phyloP scores from a whole-genome alignment of 2,329 filamentous ascomycete genomes.

The Chaetomiaceae sp. region DNA sequence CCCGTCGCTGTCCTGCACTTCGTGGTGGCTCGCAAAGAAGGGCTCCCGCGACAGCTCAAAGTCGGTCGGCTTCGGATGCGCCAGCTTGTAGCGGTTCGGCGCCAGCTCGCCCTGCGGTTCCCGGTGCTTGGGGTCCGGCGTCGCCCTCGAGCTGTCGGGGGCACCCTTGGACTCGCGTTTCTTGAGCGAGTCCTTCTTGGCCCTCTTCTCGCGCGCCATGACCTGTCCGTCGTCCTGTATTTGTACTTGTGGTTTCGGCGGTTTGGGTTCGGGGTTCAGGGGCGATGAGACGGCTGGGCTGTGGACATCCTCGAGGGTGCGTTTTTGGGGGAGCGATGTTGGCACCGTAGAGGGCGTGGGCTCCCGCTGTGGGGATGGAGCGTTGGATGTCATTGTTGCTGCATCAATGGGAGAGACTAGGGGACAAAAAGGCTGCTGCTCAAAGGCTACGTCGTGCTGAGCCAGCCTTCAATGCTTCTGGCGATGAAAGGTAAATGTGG shows the following conservation, averaged over 20 bases:
- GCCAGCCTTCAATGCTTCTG: too few relatives aligned
- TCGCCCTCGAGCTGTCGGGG: constrained; percentile 48
- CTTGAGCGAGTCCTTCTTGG: constrained; percentile 64
- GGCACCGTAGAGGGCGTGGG: constrained; percentile 27
- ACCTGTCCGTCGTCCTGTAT: constrained; percentile 32
- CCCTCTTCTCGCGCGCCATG: constrained; percentile 46
- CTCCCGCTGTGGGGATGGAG: constrained; percentile 25
- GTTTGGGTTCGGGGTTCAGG: constrained; percentile 60
- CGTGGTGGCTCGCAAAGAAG: constrained; percentile 52
- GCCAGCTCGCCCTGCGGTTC: constrained; percentile 43
- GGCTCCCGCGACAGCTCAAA: constrained; percentile 57
- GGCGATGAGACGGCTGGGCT: constrained; percentile 67
- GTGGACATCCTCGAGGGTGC: constrained; percentile 63
- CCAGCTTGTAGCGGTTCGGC: constrained; percentile 58
- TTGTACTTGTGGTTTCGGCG: constrained; percentile 28
- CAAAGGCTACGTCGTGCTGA: neutral
- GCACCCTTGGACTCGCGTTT: constrained; percentile 60
- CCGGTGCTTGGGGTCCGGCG: constrained; percentile 51
- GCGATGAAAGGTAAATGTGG: too few relatives aligned
- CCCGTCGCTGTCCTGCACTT: constrained; percentile 45
- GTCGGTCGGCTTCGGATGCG: constrained; percentile 57
- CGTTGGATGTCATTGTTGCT: constrained; percentile 25
- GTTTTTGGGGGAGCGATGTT: constrained; percentile 58
- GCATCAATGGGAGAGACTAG: neutral
- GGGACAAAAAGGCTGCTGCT: neutral